Percentiles rank a stretch among this genome's conserved stretches.
phyloP scores from a whole-genome alignment of 345 rosid species.

The Lumnitzera racemosa region DNA sequence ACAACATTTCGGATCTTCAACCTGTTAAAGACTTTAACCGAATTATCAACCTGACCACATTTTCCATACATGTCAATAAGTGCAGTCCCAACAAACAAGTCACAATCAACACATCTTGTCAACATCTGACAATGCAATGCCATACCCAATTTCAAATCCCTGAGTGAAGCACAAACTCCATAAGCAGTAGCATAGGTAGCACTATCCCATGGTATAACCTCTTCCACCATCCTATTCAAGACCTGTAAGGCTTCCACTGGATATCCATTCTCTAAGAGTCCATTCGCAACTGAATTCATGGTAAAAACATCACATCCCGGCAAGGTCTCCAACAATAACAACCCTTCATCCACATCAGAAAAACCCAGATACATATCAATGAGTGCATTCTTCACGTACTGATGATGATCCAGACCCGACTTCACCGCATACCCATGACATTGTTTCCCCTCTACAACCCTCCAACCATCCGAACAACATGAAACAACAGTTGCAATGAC shows the following conservation, averaged over 20 bases:
- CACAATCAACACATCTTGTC: conserved; percentile 25
- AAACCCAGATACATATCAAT: conserved; percentile 46
- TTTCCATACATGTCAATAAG: conserved; percentile 74
- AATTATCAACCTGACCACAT: conserved; percentile 40
- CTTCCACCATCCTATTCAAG: conserved; percentile 34
- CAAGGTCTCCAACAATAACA: conserved; percentile 29
- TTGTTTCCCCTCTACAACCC: conserved; percentile 51
- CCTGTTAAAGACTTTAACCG: conserved; percentile 44
- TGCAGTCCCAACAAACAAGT: conserved; percentile 34
- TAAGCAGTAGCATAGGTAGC: conserved; percentile 46
- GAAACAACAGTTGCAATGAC: conserved; percentile 46
- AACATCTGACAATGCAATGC: conserved; percentile 50
- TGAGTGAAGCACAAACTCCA: conserved; percentile 43
- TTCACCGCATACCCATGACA: conserved; percentile 60
- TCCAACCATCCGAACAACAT: conserved; percentile 40
- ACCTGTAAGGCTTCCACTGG: conserved; percentile 41
- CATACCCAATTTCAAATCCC: conserved; percentile 46
- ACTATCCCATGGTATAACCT: conserved; percentile 39
- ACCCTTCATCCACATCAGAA: conserved; percentile 31
- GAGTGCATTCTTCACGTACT: conserved; percentile 53
- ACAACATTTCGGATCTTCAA: conserved; percentile 40
- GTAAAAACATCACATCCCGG: conserved; percentile 38
- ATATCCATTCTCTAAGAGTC: conserved; percentile 43
- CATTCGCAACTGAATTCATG: conserved; percentile 53
- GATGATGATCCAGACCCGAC: conserved; percentile 50